Base-by-base conservation (phyloP, 768 basidiomycete genomes). In the Pisolithus marmoratus region DNA sequence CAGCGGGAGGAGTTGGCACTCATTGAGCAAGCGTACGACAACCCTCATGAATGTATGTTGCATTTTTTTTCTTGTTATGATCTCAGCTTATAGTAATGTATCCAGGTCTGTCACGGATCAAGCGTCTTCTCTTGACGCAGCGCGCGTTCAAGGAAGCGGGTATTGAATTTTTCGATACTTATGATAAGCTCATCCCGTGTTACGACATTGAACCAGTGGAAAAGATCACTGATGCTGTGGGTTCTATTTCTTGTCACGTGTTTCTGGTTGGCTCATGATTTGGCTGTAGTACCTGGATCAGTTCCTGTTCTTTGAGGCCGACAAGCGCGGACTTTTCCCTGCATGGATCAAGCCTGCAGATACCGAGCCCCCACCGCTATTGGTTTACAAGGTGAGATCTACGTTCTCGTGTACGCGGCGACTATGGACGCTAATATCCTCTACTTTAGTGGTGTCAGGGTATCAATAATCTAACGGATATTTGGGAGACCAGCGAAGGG, bases 171-270 rank as follows among this genome's bases (percentile, higher is more conserved):
- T 95, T 94, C 69, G 94, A 96, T 61, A 96, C 94, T 0, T 95
- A 98, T 62, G 94, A 97, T 77, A 97, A 95, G 69, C 81, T 98
- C 61, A 97, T 98, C 61, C 94, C 94, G 23, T 97, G 94, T 65
- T 98, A 99, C 66, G 95, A 98, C 62, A 98, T 99, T 56, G 96
- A 99, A 67, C 96, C 96, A 0, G 93, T 99, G 15, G 96, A 99
- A 76, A 99, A 99, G 83, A 98, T 99, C 58, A 98, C 96, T 24
- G 96, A 98, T 69, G 96, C 96, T 34, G 85, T 88, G 58, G 65
- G 85, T 77, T 12, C 5, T 11, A 2, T 20, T 9, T 5, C 43
- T 48, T 40, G 31, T 37, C 37, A 3, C 19, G 26, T 46, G 12
- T 48, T 22, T 42, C 47, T 9, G 24, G 34, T 5, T 5, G 11